These are phyloP conservation scores for Clavispora carvajalis DNA, from an alignment of 805 yeast species.

Conservation along the genomic window DNA sequence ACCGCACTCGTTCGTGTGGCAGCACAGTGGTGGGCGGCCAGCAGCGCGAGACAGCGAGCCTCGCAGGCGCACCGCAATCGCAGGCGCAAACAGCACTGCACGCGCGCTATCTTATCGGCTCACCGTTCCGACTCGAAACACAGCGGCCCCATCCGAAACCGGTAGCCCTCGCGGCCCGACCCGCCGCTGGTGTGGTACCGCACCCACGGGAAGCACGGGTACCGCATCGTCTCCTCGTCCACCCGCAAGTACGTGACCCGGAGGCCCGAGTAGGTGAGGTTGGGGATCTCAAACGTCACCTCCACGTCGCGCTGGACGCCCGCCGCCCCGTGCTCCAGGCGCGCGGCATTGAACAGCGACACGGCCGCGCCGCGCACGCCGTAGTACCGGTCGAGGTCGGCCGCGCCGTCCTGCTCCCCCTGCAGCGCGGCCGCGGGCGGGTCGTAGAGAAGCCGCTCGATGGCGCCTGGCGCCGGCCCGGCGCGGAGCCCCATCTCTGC, in stretches of 20 bases:
- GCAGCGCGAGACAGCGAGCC: too few species aligned
- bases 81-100: too few species aligned
- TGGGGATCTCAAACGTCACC: conserved; percentile 33
- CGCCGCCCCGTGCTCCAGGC: conserved; percentile 8
- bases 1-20: too few species aligned
- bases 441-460: not conserved
- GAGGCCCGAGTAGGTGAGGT: conserved; percentile 60
- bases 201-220: conserved; percentile 78
- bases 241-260: conserved; percentile 63
- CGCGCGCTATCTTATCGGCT: too few species aligned
- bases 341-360: conserved; percentile 19
- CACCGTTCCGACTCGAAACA: not conserved
- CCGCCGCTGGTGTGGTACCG: conserved; percentile 40
- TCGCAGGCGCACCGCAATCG: too few species aligned
- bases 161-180: conserved; percentile 5
- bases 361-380: conserved; percentile 34
- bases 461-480: not conserved
- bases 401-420: conserved; percentile 4
- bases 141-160: conserved; percentile 13
- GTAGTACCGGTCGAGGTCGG: conserved; percentile 21
- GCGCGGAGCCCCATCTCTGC: conserved; percentile 37
- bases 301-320: conserved; percentile 19
- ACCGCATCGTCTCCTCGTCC: conserved; percentile 54
- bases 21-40: too few species aligned
- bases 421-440: not conserved